Evolutionary conservation across 148 eudicot genomes (phyloP).

Genomic region (Camellia lanceoleosa): DNA sequence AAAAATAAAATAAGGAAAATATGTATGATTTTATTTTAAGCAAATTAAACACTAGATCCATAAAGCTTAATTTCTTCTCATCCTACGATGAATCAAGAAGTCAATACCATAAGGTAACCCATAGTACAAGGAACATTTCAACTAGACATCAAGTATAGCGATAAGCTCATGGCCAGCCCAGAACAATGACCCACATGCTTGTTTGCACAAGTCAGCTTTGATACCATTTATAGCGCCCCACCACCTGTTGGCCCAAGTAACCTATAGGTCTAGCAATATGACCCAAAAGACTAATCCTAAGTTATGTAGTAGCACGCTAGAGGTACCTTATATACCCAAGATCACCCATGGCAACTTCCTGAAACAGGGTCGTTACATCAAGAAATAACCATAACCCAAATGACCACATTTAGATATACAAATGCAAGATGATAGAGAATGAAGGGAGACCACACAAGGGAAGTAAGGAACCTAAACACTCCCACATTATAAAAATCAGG

Average conservation of each 20-base stretch:
- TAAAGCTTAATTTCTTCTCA: not conserved
- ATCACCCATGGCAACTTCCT: too few relatives aligned
- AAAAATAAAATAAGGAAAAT: not conserved
- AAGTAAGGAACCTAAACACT: not conserved
- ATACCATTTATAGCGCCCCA: too few relatives aligned
- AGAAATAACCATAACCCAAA: not conserved
- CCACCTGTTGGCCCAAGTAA: too few relatives aligned
- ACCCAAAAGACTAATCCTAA: too few relatives aligned
- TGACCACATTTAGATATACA: not conserved
- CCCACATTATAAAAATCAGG: not conserved
- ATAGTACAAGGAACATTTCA: not conserved
- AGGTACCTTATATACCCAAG: too few relatives aligned
- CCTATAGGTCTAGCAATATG: too few relatives aligned
- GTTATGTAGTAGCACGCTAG: too few relatives aligned
- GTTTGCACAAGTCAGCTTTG: too few relatives aligned
- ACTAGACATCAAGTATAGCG: not conserved
- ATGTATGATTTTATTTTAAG: not conserved
- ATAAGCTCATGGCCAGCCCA: too few relatives aligned
- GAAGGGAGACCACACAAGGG: not conserved
- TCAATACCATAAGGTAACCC: not conserved
- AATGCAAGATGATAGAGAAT: not conserved
- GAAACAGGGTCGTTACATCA: not conserved
- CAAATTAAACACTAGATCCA: not conserved
- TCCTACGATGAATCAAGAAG: not conserved
- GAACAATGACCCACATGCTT: too few relatives aligned